Conservation (phyloP, 768 basidiomycete genomes). For the Hygrophorus pudorinus region DNA sequence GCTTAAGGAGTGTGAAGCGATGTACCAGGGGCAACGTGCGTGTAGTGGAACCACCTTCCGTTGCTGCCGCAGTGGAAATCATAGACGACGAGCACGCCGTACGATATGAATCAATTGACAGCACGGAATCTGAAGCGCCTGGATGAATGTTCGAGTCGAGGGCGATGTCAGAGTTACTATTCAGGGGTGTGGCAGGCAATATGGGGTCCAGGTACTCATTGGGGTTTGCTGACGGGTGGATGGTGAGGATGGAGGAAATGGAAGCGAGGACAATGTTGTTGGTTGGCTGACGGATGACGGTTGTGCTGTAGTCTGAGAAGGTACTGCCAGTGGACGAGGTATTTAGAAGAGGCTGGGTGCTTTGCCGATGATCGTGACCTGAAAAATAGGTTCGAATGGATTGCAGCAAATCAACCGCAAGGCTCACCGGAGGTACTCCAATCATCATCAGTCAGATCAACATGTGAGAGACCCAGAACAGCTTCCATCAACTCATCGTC, state of each 20-base stretch:
- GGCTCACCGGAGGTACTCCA: no score
- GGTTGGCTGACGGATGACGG: constrained; percentile 46
- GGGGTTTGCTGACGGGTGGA: constrained; percentile 45
- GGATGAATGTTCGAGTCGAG: constrained; percentile 15
- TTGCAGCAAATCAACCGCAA: not conserved
- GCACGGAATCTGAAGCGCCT: constrained; percentile 31
- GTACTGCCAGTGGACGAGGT: constrained; percentile 14
- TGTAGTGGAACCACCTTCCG: constrained; percentile 69
- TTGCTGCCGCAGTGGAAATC: constrained; percentile 55
- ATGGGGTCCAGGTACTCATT: constrained; percentile 32
- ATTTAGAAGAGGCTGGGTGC: constrained; percentile 40
- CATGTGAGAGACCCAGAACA: constrained; percentile 39
- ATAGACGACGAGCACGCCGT: constrained; percentile 47
- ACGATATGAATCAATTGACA: constrained; percentile 31
- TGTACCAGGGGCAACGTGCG: constrained; percentile 54
- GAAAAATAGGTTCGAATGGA: constrained; percentile 10
- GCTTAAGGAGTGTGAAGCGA: constrained; percentile 81
- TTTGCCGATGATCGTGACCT: constrained; percentile 24
- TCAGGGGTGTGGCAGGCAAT: constrained; percentile 25
- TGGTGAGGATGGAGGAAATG: constrained; percentile 65
- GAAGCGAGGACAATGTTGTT: constrained; percentile 38
- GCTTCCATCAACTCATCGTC: constrained; percentile 61
- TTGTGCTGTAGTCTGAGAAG: constrained; percentile 58
- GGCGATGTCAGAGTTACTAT: constrained; percentile 11
- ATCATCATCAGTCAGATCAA: constrained; percentile 12